Evolutionary conservation across 108 stramenopile genomes (phyloP), one percentile per base, ranked within the genome.

Genomic region (Cyclotella cryptica): DNA sequence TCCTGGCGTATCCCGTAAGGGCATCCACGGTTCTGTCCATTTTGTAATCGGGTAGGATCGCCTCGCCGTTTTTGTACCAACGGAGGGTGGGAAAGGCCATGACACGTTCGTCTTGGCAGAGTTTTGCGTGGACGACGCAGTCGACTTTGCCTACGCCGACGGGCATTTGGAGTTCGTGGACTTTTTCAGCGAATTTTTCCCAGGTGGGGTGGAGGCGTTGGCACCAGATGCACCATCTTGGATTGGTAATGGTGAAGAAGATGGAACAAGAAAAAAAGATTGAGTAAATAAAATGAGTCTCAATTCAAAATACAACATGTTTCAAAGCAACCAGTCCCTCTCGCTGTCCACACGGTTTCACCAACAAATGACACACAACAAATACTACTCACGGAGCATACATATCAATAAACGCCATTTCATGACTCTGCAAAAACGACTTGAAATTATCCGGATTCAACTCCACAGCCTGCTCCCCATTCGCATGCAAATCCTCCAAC

Each of bases 61-160:
- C 78, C 65, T 92, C 69, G 15, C 88, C 88, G 22, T 76, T 67
- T 45, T 91, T 87, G 74, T 93, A 99, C 90, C 96, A 96, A 17
- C 97, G 90, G 17, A 99, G 74, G 0, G 97, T 97, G 27, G 98
- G 98, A 81, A 97, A 99, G 24, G 98, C 98, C 89, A 96, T 95
- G 74, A 99, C 85, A 46, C 85, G 88, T 72, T 96, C 79, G 29
- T 90, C 70, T 26, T 89, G 81, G 82, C 98, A 99, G 39, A 98
- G 75, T 21, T 93, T 81, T 3, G 63, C 54, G 18, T 92, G 69
- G 30, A 53, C 74, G 63, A 98, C 97, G 86, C 98, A 99, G 81
- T 99, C 96, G 15, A 99, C 90, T 66, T 92, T 91, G 12, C 88
- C 96, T 13, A 96, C 86, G 12, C 92, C 92, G 15, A 96, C 76